Base-by-base conservation (phyloP, 1,284 basidiomycete species). In the Lignosus rhinocerotis region DNA sequence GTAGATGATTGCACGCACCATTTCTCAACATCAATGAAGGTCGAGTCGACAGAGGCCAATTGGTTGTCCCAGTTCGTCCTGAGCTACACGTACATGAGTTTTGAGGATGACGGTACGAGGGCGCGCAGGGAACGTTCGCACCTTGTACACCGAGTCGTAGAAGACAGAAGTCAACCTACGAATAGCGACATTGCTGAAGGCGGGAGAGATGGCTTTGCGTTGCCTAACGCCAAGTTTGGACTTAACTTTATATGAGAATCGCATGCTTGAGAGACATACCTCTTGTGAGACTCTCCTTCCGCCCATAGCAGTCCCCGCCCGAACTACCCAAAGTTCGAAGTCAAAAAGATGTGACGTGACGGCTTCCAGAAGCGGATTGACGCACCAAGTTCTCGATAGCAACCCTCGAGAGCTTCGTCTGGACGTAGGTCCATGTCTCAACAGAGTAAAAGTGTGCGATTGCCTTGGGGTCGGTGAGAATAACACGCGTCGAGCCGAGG, bases 381-480 rank as follows among this genome's bases (percentile, higher is more conserved):
- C 79, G 30, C 51, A 79, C 84, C 53, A 81, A 55, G 46, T 70
- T 72, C 51, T 76, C 76, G 17, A 84, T 72, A 21, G 79, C 72
- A 2, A 69, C 58, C 53, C 75, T 78, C 4, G 60, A 31, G 6
- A 65, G 53, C n/a, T 45, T 55, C 7, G 65, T 66, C 51, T 68
- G 75, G 6, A 78, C 71, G 59, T 85, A 86, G 0, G 70, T 76
- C 56, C 74, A 78, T 0, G 82, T 79, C 51, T 84, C 83, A 55
- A 72, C 75, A 0, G 75, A 72, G 60, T 80, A 82, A 55, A 84
- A 78, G 59, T 86, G 81, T 0, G 77, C 71, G 34, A 81, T 71
- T 0, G 84, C 85, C 63, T 80, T 83, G 0, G 83, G 80, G 62
- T 87, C 85, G 42, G 75, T 75, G 10, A 87, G 70, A 3, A 83